Evolutionary conservation across 2,329 filamentous ascomycete species (phyloP).

Genomic region (Lasiodiplodia hormozganensis): DNA sequence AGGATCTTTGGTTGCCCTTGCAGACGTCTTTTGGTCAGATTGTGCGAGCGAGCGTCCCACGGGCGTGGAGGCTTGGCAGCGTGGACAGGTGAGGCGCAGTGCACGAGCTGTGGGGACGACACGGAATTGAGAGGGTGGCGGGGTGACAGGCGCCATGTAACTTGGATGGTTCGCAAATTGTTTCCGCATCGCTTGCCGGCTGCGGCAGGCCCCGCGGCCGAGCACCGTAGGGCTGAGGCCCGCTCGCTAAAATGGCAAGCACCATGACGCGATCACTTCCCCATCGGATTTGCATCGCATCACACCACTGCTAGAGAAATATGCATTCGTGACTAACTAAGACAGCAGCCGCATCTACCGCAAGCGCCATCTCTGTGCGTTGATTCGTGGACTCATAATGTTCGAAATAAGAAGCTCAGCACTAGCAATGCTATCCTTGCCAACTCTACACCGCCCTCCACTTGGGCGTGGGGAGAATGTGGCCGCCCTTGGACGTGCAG

Average conservation of each 20-base stretch:
- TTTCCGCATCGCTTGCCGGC: conserved; percentile 1
- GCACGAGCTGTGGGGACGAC: neutral
- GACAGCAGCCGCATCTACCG: neutral
- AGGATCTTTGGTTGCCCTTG: neutral
- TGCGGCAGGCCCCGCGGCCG: neutral
- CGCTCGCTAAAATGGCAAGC: neutral
- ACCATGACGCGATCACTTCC: neutral
- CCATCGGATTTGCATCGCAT: neutral
- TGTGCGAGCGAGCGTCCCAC: neutral
- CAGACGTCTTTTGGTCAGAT: neutral
- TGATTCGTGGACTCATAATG: conserved; percentile 17
- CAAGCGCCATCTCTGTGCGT: neutral
- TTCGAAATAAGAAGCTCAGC: neutral
- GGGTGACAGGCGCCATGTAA: conserved; percentile 3
- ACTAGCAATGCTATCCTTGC: neutral
- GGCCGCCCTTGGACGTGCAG: conserved; percentile 45
- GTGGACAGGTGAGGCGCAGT: neutral
- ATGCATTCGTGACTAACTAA: neutral
- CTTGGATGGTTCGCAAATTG: neutral
- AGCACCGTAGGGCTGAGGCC: conserved; percentile 6
- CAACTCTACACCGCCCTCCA: conserved; percentile 1
- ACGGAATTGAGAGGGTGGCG: conserved; percentile 4
- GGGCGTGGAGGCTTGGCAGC: neutral
- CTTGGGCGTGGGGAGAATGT: conserved; percentile 30
- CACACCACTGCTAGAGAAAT: neutral